Evolutionary conservation across 2,329 filamentous ascomycete species (phyloP).

Genomic region (Xylaria hypoxylon): DNA sequence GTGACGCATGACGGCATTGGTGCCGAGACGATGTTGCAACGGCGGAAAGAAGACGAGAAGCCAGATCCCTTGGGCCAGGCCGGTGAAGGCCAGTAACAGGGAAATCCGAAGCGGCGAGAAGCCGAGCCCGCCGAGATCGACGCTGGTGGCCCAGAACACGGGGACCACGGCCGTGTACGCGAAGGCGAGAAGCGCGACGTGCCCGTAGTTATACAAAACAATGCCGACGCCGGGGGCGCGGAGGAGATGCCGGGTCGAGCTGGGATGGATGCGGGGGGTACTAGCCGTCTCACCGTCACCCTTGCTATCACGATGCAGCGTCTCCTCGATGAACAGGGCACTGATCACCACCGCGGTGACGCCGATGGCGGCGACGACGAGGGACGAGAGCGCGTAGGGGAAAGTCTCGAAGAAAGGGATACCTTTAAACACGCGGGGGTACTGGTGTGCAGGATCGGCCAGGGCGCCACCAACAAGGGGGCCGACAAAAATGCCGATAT

Average conservation of each 20-base stretch:
- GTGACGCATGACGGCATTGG: conserved; percentile 70
- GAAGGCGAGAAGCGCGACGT: conserved; percentile 76
- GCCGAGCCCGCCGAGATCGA: conserved; percentile 72
- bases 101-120: conserved; percentile 74
- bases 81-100: conserved; percentile 71
- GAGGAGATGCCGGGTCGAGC: conserved; percentile 67
- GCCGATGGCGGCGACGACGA: conserved; percentile 67
- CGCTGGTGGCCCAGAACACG: conserved; percentile 74
- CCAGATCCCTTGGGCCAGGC: conserved; percentile 76
- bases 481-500: conserved; percentile 79
- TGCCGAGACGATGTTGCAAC: conserved; percentile 74
- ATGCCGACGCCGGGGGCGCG: conserved; percentile 72
- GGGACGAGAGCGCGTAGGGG: conserved; percentile 73
- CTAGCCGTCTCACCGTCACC: conserved; percentile 25
- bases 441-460: conserved; percentile 74
- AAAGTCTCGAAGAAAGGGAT: conserved; percentile 70
- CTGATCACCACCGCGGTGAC: conserved; percentile 63
- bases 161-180: conserved; percentile 78
- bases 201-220: conserved; percentile 73
- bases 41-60: conserved; percentile 76
- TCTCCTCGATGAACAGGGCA: conserved; percentile 72
- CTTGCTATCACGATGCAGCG: conserved; percentile 52
- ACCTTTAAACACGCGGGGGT: conserved; percentile 66
- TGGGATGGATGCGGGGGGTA: conserved; percentile 30
- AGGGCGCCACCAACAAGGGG: conserved; percentile 77